These are phyloP conservation scores for Spiraea crenata DNA, from an alignment of 331 rosid genomes.

Conservation along the genomic window DNA sequence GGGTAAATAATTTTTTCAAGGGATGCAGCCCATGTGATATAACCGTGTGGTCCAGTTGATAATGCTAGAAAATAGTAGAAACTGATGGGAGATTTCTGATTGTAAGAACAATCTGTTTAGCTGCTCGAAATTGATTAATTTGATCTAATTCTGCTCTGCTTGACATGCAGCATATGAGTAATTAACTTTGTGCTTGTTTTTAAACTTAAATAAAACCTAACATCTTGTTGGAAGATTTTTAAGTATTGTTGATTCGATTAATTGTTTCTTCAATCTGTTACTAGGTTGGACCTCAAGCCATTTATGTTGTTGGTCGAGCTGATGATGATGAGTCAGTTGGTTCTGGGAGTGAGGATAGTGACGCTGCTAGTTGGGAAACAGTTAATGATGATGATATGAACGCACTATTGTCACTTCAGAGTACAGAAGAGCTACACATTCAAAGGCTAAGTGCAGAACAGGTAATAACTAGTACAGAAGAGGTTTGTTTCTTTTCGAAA, in stretches of 20 bases:
- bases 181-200: background rate
- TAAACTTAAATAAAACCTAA: background rate
- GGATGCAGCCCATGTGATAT: background rate
- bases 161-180: background rate
- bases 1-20: background rate
- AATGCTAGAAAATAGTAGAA: constrained; percentile 14
- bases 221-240: background rate
- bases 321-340: constrained; percentile 90
- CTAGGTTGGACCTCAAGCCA: constrained; percentile 99
- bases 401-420: constrained; percentile 47
- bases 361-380: constrained; percentile 99
- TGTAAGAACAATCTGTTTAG: constrained; percentile 15
- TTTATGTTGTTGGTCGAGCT: constrained; percentile 96
- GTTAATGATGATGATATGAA: constrained; percentile 75
- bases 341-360: constrained; percentile 88
- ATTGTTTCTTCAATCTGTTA: constrained; percentile 26
- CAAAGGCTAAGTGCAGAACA: too few relatives aligned
- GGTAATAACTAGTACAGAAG: constrained; percentile 32
- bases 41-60: background rate
- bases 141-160: background rate
- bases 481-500: constrained; percentile 54
- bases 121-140: background rate
- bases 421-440: constrained; percentile 19
- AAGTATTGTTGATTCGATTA: constrained; percentile 10
- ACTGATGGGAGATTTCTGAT: constrained; percentile 18